A percentile compares a stretch with the other conserved stretches of the same genome.
Conservation (phyloP, 768 basidiomycete species). For the Lentinus tigrinus region DNA sequence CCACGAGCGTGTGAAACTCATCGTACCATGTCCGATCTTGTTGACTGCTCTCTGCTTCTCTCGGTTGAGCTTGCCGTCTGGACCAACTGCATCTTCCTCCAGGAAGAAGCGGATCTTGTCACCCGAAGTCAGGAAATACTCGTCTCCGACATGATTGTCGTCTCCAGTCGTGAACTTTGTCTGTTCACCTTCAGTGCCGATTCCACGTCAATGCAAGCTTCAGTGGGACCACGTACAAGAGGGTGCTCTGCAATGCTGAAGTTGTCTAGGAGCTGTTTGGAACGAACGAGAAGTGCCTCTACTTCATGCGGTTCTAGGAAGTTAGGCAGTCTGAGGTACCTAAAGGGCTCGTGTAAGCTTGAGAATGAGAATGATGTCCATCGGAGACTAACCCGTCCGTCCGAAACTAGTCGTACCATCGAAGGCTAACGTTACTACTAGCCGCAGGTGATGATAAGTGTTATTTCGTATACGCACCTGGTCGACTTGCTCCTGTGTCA, state of each 20-base stretch:
- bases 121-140: slow-evolving; percentile 89
- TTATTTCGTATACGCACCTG: slow-evolving; percentile 39
- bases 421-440: neutral
- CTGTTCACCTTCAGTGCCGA: slow-evolving; percentile 36
- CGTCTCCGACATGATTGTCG: slow-evolving; percentile 79
- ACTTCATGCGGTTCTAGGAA: slow-evolving; percentile 69
- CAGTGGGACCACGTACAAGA: slow-evolving; percentile 42
- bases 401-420: slow-evolving; percentile 44
- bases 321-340: slow-evolving; percentile 75
- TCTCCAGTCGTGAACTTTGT: slow-evolving; percentile 89
- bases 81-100: slow-evolving; percentile 81
- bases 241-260: slow-evolving; percentile 83
- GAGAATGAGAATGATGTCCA: neutral
- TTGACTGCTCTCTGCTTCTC: slow-evolving; percentile 83
- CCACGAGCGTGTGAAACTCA: neutral
- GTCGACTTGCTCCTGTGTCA: slow-evolving; percentile 56
- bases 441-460: neutral
- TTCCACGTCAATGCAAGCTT: neutral
- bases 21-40: slow-evolving; percentile 87
- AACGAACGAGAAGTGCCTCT: slow-evolving; percentile 59
- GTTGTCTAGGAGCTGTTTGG: slow-evolving; percentile 73
- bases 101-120: slow-evolving; percentile 96
- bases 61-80: slow-evolving; percentile 64
- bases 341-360: slow-evolving; percentile 26
- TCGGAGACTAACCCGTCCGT: slow-evolving; percentile 53